These are phyloP conservation scores for Leccinum subfulvum DNA, from an alignment of 1,284 basidiomycete species.

Conservation along the genomic window DNA sequence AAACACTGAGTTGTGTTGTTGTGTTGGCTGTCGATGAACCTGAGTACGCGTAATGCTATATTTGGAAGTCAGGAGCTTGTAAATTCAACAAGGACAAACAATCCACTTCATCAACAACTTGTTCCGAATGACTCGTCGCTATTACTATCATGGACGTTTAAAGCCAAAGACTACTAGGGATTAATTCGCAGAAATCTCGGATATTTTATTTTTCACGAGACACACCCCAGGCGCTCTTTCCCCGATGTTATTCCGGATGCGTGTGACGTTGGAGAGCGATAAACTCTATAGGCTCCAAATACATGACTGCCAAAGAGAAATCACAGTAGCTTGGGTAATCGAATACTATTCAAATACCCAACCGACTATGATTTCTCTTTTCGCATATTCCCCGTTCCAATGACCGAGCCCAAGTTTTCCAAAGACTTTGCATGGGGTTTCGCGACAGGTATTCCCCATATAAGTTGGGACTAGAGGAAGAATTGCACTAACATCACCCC, in stretches of 20 bases:
- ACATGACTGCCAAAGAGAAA: not conserved
- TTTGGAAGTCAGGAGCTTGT: slow-evolving; percentile 15
- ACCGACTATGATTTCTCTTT: not conserved
- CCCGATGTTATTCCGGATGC: slow-evolving; percentile 6
- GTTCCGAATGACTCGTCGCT: too few species aligned
- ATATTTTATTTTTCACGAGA: not conserved
- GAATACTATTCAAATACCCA: not conserved
- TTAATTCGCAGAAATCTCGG: not conserved
- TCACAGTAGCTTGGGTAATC: too few species aligned
- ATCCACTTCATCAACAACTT: not conserved
- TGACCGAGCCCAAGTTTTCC: slow-evolving; percentile 1
- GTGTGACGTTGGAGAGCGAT: not conserved
- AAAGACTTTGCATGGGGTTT: slow-evolving; percentile 8
- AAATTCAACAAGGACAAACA: slow-evolving; percentile 22
- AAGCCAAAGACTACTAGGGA: not conserved
- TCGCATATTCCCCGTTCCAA: not conserved
- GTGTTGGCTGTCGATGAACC: slow-evolving; percentile 4
- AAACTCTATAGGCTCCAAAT: not conserved
- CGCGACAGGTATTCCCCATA: slow-evolving; percentile 4
- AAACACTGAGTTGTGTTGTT: not conserved
- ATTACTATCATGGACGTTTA: not conserved
- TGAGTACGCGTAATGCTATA: slow-evolving; percentile 4
- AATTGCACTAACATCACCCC: not conserved
- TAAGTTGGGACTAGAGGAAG: not conserved
- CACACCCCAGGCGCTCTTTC: not conserved